Evolutionary conservation across 108 stramenopile genomes (phyloP).

Genomic region (Pseudonitzschia pungens): DNA sequence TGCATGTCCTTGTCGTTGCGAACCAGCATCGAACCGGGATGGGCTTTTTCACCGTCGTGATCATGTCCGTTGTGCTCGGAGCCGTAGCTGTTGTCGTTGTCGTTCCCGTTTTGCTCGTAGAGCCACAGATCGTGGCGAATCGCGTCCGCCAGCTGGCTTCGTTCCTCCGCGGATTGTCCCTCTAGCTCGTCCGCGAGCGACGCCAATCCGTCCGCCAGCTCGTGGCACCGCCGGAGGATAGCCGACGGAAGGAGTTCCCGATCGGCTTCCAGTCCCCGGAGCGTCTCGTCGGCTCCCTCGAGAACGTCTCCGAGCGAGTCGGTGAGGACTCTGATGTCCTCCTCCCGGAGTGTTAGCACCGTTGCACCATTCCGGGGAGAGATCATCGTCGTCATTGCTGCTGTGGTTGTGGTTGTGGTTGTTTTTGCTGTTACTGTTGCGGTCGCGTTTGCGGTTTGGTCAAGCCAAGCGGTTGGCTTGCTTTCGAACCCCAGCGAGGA

Average conservation of each 20-base stretch:
- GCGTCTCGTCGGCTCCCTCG: constrained; percentile 22
- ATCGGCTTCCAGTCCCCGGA: constrained; percentile 40
- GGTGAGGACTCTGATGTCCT: background rate
- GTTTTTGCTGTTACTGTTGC: background rate
- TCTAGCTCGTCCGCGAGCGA: constrained; percentile 58
- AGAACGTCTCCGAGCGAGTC: constrained; percentile 18
- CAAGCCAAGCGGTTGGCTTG: too few species aligned
- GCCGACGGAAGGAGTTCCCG: constrained; percentile 54
- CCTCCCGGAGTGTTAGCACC: background rate
- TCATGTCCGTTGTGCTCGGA: background rate
- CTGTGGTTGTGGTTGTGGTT: background rate
- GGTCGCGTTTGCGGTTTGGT: background rate
- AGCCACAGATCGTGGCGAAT: constrained; percentile 43
- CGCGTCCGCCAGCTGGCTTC: constrained; percentile 43
- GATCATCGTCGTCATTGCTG: background rate
- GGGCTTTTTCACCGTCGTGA: too few species aligned
- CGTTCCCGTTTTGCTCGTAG: constrained; percentile 16
- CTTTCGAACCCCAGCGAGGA: too few species aligned
- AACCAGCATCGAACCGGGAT: too few species aligned
- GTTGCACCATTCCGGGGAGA: background rate
- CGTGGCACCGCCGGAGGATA: constrained; percentile 62
- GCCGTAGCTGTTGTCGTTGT: background rate
- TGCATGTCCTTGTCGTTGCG: background rate
- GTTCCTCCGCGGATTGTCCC: constrained; percentile 42
- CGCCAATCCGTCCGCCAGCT: constrained; percentile 69